Evolutionary conservation across 176 grass and related monocot genomes (phyloP).

Genomic region (Saccharum officinarum): DNA sequence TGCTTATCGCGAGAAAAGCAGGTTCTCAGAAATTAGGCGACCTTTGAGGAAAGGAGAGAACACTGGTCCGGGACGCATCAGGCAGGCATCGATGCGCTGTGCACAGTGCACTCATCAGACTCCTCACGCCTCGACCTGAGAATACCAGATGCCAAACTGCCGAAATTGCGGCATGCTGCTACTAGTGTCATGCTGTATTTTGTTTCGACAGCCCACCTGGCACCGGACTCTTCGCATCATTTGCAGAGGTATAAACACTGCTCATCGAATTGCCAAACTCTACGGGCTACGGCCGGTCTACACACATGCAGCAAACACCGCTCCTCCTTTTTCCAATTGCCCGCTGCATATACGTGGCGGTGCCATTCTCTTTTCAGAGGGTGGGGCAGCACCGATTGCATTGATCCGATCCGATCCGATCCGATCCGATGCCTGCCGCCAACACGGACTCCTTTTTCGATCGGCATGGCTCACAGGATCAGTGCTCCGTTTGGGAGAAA

Average conservation of each 20-base stretch:
- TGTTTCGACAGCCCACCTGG: background rate
- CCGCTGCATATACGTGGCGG: no score
- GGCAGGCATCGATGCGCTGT: background rate
- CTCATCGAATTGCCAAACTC: no score
- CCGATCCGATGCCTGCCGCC: background rate
- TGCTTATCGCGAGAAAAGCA: background rate
- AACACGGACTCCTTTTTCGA: background rate
- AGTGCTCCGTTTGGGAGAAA: background rate
- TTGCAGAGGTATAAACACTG: no score
- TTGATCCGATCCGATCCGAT: no score
- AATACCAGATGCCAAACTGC: background rate
- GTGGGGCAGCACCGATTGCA: no score
- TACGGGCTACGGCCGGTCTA: no score
- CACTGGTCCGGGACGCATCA: background rate
- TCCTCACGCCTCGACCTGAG: no score
- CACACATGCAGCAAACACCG: no score
- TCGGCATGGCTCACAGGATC: background rate
- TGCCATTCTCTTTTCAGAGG: no score
- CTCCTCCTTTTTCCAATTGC: no score
- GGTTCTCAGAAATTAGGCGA: background rate
- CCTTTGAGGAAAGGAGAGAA: slow-evolving; percentile 8
- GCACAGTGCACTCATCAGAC: no score
- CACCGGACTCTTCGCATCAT: background rate
- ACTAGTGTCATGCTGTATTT: background rate
- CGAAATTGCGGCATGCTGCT: background rate